These are phyloP conservation scores for Kregervanrija delftensis DNA, from an alignment of 805 yeast genomes.

Conservation along the genomic window DNA sequence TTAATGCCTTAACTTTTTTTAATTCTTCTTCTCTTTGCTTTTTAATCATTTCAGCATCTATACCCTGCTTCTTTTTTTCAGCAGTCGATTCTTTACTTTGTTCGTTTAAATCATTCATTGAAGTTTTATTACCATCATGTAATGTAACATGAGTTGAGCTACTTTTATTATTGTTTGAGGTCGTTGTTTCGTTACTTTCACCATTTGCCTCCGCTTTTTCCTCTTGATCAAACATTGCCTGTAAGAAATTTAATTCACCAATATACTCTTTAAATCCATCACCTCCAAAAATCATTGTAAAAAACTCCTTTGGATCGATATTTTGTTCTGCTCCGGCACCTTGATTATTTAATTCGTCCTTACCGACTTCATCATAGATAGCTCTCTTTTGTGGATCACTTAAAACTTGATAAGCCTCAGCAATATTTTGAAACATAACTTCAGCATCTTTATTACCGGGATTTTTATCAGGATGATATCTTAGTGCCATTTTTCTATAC, in stretches of 20 bases:
- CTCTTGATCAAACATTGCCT: constrained; percentile 49
- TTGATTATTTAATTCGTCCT: constrained; percentile 39
- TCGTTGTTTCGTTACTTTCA: constrained; percentile 6
- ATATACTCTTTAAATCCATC: constrained; percentile 81
- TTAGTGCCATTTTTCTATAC: constrained; percentile 67
- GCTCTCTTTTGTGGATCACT: constrained; percentile 57
- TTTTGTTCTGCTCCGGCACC: constrained; percentile 52
- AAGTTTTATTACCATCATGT: constrained; percentile 4
- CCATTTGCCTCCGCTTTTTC: constrained; percentile 35
- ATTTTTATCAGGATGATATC: constrained; percentile 77
- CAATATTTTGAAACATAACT: constrained; percentile 53
- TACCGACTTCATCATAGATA: constrained; percentile 70
- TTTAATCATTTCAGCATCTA: constrained; percentile 21
- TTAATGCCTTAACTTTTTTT: constrained; percentile 50
- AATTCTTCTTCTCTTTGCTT: constrained; percentile 29
- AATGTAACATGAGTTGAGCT: constrained; percentile 3
- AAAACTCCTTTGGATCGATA: constrained; percentile 69
- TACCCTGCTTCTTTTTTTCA: constrained; percentile 12
- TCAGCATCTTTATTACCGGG: constrained; percentile 73
- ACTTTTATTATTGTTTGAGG: background rate
- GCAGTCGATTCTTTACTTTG: constrained; percentile 8
- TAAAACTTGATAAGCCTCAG: constrained; percentile 73
- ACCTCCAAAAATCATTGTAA: constrained; percentile 76
- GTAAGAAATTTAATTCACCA: constrained; percentile 78
- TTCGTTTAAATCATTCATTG: constrained; percentile 9